Conservation (phyloP, 2,329 filamentous ascomycete species). For the Sporothrix globosa region DNA sequence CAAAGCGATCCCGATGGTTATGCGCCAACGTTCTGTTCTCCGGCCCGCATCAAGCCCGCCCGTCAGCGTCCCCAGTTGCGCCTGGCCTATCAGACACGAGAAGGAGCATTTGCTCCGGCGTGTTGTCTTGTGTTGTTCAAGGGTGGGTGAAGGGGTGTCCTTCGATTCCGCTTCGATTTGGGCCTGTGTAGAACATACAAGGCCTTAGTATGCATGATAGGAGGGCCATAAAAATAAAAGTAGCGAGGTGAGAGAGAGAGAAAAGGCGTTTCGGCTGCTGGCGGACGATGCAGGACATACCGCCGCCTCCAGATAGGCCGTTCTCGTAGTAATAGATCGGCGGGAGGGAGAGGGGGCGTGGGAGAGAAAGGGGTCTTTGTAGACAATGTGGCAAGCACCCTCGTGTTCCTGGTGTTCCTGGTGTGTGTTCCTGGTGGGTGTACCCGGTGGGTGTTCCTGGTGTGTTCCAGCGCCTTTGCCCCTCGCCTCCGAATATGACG, state of each 20-base stretch:
- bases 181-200: slow-evolving; percentile 16
- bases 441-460: neutral
- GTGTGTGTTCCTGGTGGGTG: too few relatives aligned
- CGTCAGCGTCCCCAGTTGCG: slow-evolving; percentile 30
- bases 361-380: neutral
- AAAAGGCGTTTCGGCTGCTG: too few relatives aligned
- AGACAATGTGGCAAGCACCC: too few relatives aligned
- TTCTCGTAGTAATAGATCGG: too few relatives aligned
- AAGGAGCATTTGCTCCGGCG: slow-evolving; percentile 36
- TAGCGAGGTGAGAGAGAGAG: too few relatives aligned
- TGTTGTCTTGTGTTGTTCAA: slow-evolving; percentile 6
- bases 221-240: neutral
- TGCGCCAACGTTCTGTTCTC: neutral
- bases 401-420: too few relatives aligned
- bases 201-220: too few relatives aligned
- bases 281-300: too few relatives aligned
- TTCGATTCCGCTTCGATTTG: neutral
- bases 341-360: neutral
- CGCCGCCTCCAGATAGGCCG: too few relatives aligned
- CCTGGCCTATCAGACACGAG: slow-evolving; percentile 33
- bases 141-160: too few relatives aligned
- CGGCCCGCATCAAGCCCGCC: slow-evolving; percentile 27
- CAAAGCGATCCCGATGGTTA: neutral
- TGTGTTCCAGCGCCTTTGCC: neutral
- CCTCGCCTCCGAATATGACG: neutral